Conservation (phyloP, 108 stramenopile genomes). For the Stephanodiscus minutulus region DNA sequence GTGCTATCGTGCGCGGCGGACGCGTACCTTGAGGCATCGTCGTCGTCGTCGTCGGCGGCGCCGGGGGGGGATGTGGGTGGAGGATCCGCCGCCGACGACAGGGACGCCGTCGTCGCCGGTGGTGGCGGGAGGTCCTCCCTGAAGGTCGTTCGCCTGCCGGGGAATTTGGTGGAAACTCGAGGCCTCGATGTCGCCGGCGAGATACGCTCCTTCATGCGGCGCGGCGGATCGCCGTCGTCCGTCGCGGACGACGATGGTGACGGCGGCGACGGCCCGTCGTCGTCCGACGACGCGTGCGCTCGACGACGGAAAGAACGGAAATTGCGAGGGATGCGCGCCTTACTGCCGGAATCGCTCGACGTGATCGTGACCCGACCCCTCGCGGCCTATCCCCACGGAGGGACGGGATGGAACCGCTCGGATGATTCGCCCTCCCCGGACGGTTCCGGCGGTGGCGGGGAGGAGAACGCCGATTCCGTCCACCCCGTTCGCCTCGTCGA, state of each 20-base stretch:
- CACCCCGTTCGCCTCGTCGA: conserved; percentile 40
- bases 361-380: conserved; percentile 68
- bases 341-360: conserved; percentile 42
- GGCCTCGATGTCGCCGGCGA: conserved; percentile 66
- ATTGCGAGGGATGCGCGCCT: conserved; percentile 9
- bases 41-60: too few species aligned
- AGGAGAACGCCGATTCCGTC: conserved; percentile 22
- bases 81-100: too few species aligned
- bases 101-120: too few species aligned
- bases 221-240: neutral
- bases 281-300: conserved; percentile 7
- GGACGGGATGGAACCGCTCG: conserved; percentile 47
- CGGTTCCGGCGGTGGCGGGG: neutral
- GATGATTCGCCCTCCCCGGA: conserved; percentile 10
- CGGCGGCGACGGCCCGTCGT: conserved; percentile 9
- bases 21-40: conserved; percentile 40
- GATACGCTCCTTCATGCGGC: conserved; percentile 46
- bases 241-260: too few species aligned
- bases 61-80: neutral
- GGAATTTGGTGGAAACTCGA: conserved; percentile 73
- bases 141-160: conserved; percentile 71
- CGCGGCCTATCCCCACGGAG: conserved; percentile 75
- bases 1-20: conserved; percentile 50
- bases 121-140: conserved; percentile 56
- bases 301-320: conserved; percentile 26